Percentiles rank a stretch among this genome's conserved stretches.
These are phyloP conservation scores for Mycena rosella DNA, from an alignment of 768 basidiomycete genomes.

Conservation along the genomic window DNA sequence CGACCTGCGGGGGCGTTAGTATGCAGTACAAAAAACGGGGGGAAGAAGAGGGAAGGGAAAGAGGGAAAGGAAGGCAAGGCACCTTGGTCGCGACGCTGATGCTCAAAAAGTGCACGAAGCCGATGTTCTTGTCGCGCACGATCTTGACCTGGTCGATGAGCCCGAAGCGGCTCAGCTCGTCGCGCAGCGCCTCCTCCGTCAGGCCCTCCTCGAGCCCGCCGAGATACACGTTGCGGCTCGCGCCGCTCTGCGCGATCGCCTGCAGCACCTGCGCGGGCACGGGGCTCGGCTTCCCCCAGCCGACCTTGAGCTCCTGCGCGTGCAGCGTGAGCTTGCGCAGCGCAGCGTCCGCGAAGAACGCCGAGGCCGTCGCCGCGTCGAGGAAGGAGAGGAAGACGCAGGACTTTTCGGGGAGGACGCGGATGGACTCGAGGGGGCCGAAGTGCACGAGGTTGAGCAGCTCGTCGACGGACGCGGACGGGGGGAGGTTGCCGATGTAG, in stretches of 20 bases:
- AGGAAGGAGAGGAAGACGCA: slow-evolving; percentile 99
- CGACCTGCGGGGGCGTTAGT: slow-evolving; percentile 69
- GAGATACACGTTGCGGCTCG: slow-evolving; percentile 96
- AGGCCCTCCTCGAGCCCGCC: slow-evolving; percentile 91
- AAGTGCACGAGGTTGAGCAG: slow-evolving; percentile 95
- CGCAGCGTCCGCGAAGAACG: slow-evolving; percentile 97
- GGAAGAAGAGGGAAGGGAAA: slow-evolving; percentile 18
- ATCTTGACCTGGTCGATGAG: slow-evolving; percentile 99
- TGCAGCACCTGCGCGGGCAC: slow-evolving; percentile 82
- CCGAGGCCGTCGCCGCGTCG: slow-evolving; percentile 91
- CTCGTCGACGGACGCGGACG: slow-evolving; percentile 96
- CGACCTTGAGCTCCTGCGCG: slow-evolving; percentile 97
- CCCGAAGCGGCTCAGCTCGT: slow-evolving; percentile 93
- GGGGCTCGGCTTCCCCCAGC: slow-evolving; percentile 96
- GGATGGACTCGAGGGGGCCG: slow-evolving; percentile 94
- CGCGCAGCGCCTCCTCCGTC: slow-evolving; percentile 93
- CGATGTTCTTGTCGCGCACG: slow-evolving; percentile 98
- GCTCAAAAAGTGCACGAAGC: slow-evolving; percentile 98
- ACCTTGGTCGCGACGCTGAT: slow-evolving; percentile 97
- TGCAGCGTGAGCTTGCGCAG: slow-evolving; percentile 95
- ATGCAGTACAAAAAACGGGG: neutral
- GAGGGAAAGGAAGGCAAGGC: slow-evolving; percentile 40
- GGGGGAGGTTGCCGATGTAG: slow-evolving; percentile 96
- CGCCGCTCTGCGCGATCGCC: slow-evolving; percentile 92
- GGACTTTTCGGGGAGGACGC: slow-evolving; percentile 95